Percentiles rank a stretch among this genome's conserved stretches.
These are phyloP conservation scores for Cryphonectria naterciae DNA, from an alignment of 2,329 filamentous ascomycete genomes.

Conservation along the genomic window DNA sequence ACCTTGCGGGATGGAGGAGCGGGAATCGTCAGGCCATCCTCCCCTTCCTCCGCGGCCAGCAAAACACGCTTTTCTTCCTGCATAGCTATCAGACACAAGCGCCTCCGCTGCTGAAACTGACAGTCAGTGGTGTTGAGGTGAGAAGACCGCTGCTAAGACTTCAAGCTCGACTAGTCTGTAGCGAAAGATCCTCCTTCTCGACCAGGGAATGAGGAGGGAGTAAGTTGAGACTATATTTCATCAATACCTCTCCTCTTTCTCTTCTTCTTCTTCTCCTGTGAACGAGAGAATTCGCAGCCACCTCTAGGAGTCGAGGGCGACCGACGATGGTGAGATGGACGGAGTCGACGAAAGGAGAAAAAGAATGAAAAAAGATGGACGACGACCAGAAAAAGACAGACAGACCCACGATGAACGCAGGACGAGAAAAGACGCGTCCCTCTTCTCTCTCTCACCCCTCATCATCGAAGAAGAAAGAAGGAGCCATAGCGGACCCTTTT, in stretches of 20 bases:
- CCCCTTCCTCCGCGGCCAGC: neutral
- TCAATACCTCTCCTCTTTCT: neutral
- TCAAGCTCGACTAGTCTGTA: neutral
- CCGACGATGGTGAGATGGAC: neutral
- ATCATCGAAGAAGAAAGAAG: neutral
- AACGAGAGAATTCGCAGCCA: neutral
- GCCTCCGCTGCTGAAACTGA: neutral
- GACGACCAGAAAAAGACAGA: too few relatives aligned
- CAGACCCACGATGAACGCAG: neutral
- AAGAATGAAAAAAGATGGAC: neutral
- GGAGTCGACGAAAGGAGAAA: neutral
- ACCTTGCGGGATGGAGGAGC: neutral
- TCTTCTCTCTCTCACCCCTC: neutral
- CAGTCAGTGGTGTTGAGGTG: neutral
- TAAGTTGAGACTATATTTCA: neutral
- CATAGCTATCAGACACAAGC: neutral
- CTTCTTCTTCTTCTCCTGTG: neutral
- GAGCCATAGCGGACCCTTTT: conserved; percentile 1
- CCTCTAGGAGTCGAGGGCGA: too few relatives aligned
- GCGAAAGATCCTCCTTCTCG: neutral
- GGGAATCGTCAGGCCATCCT: neutral
- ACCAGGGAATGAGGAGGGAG: neutral
- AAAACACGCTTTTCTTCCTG: neutral
- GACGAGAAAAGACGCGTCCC: neutral
- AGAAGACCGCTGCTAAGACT: neutral